Conservation (phyloP, 2,329 filamentous ascomycete genomes). For the Pseudogymnoascus sp. region DNA sequence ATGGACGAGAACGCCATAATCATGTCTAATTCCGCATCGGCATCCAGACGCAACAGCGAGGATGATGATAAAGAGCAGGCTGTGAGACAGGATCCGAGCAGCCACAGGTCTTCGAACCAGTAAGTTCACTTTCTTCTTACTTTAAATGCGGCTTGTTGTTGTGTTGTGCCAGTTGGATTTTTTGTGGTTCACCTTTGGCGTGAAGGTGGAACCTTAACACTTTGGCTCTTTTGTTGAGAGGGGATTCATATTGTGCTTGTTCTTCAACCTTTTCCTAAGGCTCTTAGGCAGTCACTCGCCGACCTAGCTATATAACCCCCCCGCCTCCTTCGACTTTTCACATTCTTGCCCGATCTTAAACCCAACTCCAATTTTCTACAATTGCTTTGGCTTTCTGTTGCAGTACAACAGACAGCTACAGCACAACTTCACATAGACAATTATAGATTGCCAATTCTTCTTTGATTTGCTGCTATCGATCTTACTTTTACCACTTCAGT, state of each 20-base stretch:
- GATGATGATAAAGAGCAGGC: conserved; percentile 80
- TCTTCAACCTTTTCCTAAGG: too few relatives aligned
- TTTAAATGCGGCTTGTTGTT: not conserved
- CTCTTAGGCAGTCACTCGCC: not conserved
- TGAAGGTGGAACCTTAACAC: not conserved
- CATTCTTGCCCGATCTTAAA: not conserved
- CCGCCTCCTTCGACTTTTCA: not conserved
- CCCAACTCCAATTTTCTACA: not conserved
- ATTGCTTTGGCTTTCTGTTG: conserved; percentile 15
- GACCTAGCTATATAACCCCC: not conserved
- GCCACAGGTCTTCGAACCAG: conserved; percentile 68
- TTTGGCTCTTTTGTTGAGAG: not conserved
- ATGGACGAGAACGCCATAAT: conserved; percentile 50
- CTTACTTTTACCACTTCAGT: conserved; percentile 9
- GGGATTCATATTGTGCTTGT: not conserved
- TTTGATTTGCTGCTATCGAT: conserved; percentile 6
- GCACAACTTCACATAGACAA: not conserved
- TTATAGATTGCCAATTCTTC: conserved; percentile 7
- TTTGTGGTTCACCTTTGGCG: not conserved
- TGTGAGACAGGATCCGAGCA: conserved; percentile 59
- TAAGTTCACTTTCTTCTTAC: conserved; percentile 45
- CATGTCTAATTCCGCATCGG: conserved; percentile 62
- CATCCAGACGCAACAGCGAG: conserved; percentile 85
- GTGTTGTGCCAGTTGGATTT: not conserved
- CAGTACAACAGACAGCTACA: not conserved